phyloP scores from a whole-genome alignment of 2,329 filamentous ascomycete species.

The Alternaria incomplexa region DNA sequence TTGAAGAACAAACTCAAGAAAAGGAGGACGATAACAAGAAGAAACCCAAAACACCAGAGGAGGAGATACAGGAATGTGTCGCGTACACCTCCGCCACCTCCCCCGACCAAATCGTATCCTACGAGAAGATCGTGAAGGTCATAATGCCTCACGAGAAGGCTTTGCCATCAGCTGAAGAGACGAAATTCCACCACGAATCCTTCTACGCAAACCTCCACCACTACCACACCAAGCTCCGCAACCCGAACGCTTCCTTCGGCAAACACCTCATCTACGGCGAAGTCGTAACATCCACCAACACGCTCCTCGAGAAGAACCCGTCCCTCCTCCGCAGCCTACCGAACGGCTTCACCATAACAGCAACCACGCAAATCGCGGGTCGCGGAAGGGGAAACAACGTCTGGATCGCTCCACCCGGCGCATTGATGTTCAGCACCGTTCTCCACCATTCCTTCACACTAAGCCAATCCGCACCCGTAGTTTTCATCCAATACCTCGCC shows the following conservation, averaged over 20 bases:
- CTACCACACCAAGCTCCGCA: conserved; percentile 66
- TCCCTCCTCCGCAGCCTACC: conserved; percentile 77
- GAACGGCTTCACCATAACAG: conserved; percentile 84
- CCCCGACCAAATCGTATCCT: conserved; percentile 72
- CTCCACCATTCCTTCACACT: conserved; percentile 82
- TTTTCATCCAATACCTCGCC: conserved; percentile 93
- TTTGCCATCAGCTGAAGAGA: conserved; percentile 73
- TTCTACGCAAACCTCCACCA: conserved; percentile 75
- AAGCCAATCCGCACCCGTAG: conserved; percentile 75
- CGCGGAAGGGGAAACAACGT: conserved; percentile 90
- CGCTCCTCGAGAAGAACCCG: conserved; percentile 90
- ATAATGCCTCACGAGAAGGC: conserved; percentile 73
- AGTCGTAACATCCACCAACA: conserved; percentile 93
- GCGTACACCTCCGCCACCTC: conserved; percentile 37
- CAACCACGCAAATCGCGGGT: conserved; percentile 85
- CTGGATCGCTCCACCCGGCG: conserved; percentile 89
- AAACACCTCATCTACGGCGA: conserved; percentile 83
- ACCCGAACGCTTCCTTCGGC: conserved; percentile 72
- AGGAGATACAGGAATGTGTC: conserved; percentile 37
- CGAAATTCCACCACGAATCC: conserved; percentile 83
- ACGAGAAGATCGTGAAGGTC: conserved; percentile 73
- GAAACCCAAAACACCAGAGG: conserved; percentile 33
- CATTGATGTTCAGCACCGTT: conserved; percentile 85
- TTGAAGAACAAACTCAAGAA: neutral
- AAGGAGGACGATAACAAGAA: conserved; percentile 28